Base-by-base conservation (phyloP, 1,284 basidiomycete species). In the Volvariella surrecta region DNA sequence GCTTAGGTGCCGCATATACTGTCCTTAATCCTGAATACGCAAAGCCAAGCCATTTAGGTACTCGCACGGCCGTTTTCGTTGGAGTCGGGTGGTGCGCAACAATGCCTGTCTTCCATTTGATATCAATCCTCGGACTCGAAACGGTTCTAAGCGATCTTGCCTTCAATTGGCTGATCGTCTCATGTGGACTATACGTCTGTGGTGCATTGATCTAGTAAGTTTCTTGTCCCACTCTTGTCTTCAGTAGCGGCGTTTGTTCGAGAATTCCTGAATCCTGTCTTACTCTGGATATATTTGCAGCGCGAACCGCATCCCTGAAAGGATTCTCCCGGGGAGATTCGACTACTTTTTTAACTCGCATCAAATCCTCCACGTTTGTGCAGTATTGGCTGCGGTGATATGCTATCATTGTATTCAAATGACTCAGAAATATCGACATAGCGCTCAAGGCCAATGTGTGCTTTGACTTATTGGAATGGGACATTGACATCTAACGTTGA, bases 351-450 rank as follows among this genome's bases (percentile, higher is more conserved):
- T 83, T 44, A 74, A 84, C 1, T 89, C 84, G 22, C 90, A 93
- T 67, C 84, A 86, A 62, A 85, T 93, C 55, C 95, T 96, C 62
- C 92, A 95, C 58, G 58, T 78, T 51, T 82, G 79, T 56, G 90
- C 94, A 19, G 70, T 94, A 37, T 60, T 79, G 17, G 92, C 88
- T 1, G 88, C 87, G 9, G 66, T 85, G 48, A 71, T 79, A 30
- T 89, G 92, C 59, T 92, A 88, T 63, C 58, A 61, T 37, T 74
- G 75, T 52, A 64, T 84, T 44, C 54, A 79, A 50, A 71, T 66
- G 18, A 70, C 69, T 34, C 70, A 84, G 53, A 59, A 74, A 46
- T 70, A 80, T 59, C 72, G 76, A 62, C 75, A 84, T 59, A n/a
- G n/a, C n/a, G n/a, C n/a, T n/a, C n/a, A n/a, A n/a, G n/a, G n/a